Evolutionary conservation across 202 grass and related monocot genomes (phyloP).

Genomic region (Cymbopogon flexuosus): DNA sequence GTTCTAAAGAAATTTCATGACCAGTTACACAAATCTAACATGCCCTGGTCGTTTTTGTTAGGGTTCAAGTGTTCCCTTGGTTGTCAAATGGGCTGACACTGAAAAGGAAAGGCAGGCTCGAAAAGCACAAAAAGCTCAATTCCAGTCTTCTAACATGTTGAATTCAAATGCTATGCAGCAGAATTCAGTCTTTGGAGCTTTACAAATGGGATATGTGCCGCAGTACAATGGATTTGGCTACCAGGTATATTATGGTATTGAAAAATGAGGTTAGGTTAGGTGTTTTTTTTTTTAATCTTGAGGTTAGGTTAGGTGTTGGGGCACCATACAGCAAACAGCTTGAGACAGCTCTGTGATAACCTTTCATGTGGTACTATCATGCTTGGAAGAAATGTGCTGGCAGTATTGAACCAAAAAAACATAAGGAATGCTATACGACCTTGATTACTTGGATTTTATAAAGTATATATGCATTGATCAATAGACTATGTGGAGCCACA

Average conservation of each 20-base stretch:
- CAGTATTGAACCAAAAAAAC: not conserved
- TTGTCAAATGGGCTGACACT: constrained; percentile 99
- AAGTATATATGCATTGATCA: not conserved
- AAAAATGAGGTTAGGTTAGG: constrained; percentile 21
- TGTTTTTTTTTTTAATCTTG: not conserved
- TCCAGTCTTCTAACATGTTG: constrained; percentile 61
- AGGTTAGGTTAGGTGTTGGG: constrained; percentile 13
- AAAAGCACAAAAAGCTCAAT: constrained; percentile 85
- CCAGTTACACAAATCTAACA: constrained; percentile 8
- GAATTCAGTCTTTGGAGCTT: constrained; percentile 74
- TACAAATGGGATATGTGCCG: constrained; percentile 80
- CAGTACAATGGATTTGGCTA: constrained; percentile 90
- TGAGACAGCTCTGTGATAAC: not conserved
- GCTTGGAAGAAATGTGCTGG: not conserved
- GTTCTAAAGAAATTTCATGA: constrained; percentile 10
- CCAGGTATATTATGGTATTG: constrained; percentile 51
- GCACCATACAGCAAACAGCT: not conserved
- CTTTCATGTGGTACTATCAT: not conserved
- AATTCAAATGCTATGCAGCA: constrained; percentile 73
- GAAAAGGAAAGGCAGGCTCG: constrained; percentile 93
- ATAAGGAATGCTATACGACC: not conserved
- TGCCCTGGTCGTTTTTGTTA: constrained; percentile 33
- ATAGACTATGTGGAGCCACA: not conserved
- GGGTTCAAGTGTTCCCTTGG: constrained; percentile 96
- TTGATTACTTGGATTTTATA: constrained; percentile 17